Percentiles rank a stretch among this genome's conserved stretches.
Conservation (phyloP, 2,329 filamentous ascomycete species). For the Fusarium temperatum region DNA sequence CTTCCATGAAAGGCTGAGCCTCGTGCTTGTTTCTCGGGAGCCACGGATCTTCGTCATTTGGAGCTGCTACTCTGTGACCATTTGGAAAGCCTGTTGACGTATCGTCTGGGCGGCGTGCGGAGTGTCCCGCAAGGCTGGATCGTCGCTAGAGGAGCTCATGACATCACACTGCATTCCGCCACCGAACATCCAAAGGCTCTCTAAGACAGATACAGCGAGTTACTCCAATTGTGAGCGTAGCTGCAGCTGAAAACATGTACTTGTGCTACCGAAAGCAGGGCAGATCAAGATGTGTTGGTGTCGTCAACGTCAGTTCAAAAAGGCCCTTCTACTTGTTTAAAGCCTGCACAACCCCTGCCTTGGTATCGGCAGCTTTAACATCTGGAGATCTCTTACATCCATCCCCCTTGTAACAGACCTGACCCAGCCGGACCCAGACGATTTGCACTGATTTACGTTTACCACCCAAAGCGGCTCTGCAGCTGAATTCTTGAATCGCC, state of each 20-base stretch:
- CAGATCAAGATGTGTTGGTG: constrained; percentile 8
- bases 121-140: constrained; percentile 32
- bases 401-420: constrained; percentile 24
- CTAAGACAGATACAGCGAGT: constrained; percentile 10
- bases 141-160: constrained; percentile 35
- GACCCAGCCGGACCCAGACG: constrained; percentile 13
- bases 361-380: neutral
- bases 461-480: constrained; percentile 5
- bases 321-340: constrained; percentile 32
- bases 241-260: constrained; percentile 17
- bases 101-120: constrained; percentile 30
- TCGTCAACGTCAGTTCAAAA: constrained; percentile 39
- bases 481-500: constrained; percentile 18
- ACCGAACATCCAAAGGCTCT: constrained; percentile 19
- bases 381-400: constrained; percentile 20
- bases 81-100: constrained; percentile 19
- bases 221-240: constrained; percentile 23
- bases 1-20: neutral
- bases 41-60: constrained; percentile 20
- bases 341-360: constrained; percentile 37
- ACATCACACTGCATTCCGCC: constrained; percentile 50
- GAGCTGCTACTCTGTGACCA: neutral
- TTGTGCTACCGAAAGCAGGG: constrained; percentile 35
- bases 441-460: constrained; percentile 23
- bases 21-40: constrained; percentile 8